Evolutionary conservation across 2,329 filamentous ascomycete genomes (phyloP), one percentile per base, ranked within the genome.

Genomic region (Colletotrichum filicis): DNA sequence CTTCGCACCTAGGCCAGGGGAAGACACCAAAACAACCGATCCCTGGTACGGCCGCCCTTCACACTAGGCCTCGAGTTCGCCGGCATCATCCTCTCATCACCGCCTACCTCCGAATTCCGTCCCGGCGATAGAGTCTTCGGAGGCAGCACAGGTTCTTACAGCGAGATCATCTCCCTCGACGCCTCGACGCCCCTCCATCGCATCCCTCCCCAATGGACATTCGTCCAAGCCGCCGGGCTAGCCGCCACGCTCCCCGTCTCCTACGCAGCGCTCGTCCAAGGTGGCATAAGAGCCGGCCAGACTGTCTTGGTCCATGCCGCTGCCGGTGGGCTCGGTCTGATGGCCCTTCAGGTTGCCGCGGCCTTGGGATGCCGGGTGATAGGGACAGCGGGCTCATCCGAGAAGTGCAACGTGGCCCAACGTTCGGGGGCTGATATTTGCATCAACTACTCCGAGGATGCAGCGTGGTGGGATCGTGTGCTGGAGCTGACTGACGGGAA

Each of bases 11-110:
- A 85, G 83, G 87, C 87, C 2, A 84, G 84, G 76, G 90, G 89
- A 8, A 85, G 87, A 74, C 90, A 92, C 76, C 89, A 92, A 76
- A 92, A 91, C 78, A 91, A 91, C 77, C 83, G 82, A 35, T 84
- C 83, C n/a, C 85, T 89, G 66, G 85, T 89, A 49, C 82, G 82
- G 37, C 90, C 89, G 1, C 89, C 89, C 0, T 92, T 92, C 79
- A 85, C 84, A 1, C 84, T 91, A 0, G 90, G 90, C 14, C 87
- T 88, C n/a, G 89, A 92, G 77, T 92, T 91, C 76, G 83, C 88
- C 1, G 90, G 89, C n/a, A 81, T 85, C 2, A 82, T 92, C 1
- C 73, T 85, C 42, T 80, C 80, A 2, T 78, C 84, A 0, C 83
- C 86, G 0, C 24, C 78, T 5, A 53, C 66, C 16, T 82, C 80